Conservation (phyloP, 306 rosid genomes). For the Castanea mollissima region DNA sequence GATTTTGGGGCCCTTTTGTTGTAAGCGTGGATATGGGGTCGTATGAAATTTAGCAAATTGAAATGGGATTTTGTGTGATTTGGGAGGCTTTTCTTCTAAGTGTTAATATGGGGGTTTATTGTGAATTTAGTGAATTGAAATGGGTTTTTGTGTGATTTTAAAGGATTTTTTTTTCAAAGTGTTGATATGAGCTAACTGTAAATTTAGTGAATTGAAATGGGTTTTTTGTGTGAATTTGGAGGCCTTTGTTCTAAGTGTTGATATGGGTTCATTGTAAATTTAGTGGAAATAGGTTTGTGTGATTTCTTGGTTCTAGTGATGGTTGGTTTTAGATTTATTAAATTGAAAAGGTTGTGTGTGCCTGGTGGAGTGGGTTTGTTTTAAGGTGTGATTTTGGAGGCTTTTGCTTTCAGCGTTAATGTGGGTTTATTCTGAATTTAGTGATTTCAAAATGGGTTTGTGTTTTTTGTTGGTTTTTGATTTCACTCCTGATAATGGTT, state of each 20-base stretch:
- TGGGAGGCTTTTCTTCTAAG: too few species aligned
- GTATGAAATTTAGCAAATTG: neutral
- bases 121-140: neutral
- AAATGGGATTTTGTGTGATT: neutral
- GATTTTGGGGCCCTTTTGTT: too few species aligned
- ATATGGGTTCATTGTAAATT: too few species aligned
- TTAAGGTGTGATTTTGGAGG: neutral
- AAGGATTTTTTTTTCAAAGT: neutral
- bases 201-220: too few species aligned
- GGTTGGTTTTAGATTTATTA: neutral
- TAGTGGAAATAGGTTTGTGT: too few species aligned
- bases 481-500: slow-evolving; percentile 1
- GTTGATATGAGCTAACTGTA: neutral
- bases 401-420: neutral
- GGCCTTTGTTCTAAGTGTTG: too few species aligned
- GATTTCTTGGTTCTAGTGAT: neutral
- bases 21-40: too few species aligned
- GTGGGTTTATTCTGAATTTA: neutral
- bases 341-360: neutral
- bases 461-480: neutral
- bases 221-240: too few species aligned
- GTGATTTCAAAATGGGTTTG: neutral
- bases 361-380: neutral
- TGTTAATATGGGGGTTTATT: too few species aligned
- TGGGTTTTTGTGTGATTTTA: neutral